phyloP scores from a whole-genome alignment of 192 early-diverging fungal genomes.

The Coemansia sp. region DNA sequence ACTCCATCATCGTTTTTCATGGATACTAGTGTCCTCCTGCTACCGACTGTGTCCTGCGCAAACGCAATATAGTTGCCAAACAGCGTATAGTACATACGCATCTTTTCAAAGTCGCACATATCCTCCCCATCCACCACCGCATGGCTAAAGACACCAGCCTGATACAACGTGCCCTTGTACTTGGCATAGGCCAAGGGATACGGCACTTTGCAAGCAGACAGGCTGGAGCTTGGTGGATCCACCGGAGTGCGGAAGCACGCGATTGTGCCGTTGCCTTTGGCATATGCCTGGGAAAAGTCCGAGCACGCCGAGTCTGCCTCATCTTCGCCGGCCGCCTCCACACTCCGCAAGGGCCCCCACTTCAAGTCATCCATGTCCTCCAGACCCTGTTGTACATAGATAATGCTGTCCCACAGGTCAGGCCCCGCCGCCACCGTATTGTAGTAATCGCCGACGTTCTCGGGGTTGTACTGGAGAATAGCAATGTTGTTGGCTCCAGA shows the following conservation, averaged over 20 bases:
- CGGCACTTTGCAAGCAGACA: conserved; percentile 8
- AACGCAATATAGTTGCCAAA: conserved; percentile 17
- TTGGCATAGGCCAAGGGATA: conserved; percentile 8
- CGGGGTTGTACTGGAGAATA: conserved; percentile 10
- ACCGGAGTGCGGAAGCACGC: conserved; percentile 1
- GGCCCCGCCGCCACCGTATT: too few species aligned
- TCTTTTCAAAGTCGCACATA: conserved; percentile 4
- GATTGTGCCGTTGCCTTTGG: conserved; percentile 1
- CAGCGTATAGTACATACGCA: conserved; percentile 20
- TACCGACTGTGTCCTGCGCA: too few species aligned
- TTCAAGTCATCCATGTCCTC: neutral
- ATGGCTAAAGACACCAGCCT: conserved; percentile 27
- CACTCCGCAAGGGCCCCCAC: conserved; percentile 11
- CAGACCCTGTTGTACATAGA: conserved; percentile 10
- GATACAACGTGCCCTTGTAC: conserved; percentile 2
- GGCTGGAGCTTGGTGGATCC: neutral
- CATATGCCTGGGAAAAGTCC: conserved; percentile 11
- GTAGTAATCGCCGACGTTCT: neutral
- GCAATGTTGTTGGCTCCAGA: conserved; percentile 11
- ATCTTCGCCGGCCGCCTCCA: neutral
- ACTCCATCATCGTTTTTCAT: too few species aligned
- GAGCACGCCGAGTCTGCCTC: conserved; percentile 1
- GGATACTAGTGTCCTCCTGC: too few species aligned
- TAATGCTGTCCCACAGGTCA: conserved; percentile 5
- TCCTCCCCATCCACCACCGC: conserved; percentile 1